Percentiles rank a stretch among this genome's conserved stretches.
phyloP scores from a whole-genome alignment of 2,329 filamentous ascomycete species.

The Fusarium clavum region DNA sequence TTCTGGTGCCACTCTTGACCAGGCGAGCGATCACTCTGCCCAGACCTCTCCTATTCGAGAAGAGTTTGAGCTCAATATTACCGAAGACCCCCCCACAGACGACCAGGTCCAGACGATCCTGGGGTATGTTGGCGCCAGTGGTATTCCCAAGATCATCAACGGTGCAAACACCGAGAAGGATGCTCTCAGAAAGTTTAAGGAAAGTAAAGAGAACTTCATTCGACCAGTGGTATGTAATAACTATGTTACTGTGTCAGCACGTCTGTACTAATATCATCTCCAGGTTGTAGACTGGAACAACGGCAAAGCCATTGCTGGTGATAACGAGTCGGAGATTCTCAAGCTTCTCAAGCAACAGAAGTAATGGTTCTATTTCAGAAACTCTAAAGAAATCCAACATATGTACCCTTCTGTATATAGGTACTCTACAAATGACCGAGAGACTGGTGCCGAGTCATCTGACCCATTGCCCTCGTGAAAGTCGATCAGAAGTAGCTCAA shows the following conservation, averaged over 20 bases:
- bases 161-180: conserved; percentile 81
- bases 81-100: conserved; percentile 80
- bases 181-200: conserved; percentile 82
- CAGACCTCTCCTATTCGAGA: conserved; percentile 67
- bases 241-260: neutral
- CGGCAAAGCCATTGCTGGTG: conserved; percentile 81
- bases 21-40: conserved; percentile 77
- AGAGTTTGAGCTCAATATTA: conserved; percentile 89
- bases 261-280: conserved; percentile 13
- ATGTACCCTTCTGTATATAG: conserved; percentile 32
- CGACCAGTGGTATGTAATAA: conserved; percentile 75
- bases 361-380: conserved; percentile 35
- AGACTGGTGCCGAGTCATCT: conserved; percentile 16
- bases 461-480: conserved; percentile 5
- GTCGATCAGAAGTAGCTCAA: neutral
- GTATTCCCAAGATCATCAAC: conserved; percentile 72
- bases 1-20: conserved; percentile 77
- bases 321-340: conserved; percentile 88
- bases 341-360: conserved; percentile 76
- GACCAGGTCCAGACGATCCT: conserved; percentile 88
- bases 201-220: conserved; percentile 75
- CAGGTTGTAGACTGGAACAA: conserved; percentile 91
- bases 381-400: conserved; percentile 24
- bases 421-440: conserved; percentile 13
- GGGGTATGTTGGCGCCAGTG: conserved; percentile 78